Conservation (phyloP, 345 rosid genomes). For the Boechera divaricarpa region DNA sequence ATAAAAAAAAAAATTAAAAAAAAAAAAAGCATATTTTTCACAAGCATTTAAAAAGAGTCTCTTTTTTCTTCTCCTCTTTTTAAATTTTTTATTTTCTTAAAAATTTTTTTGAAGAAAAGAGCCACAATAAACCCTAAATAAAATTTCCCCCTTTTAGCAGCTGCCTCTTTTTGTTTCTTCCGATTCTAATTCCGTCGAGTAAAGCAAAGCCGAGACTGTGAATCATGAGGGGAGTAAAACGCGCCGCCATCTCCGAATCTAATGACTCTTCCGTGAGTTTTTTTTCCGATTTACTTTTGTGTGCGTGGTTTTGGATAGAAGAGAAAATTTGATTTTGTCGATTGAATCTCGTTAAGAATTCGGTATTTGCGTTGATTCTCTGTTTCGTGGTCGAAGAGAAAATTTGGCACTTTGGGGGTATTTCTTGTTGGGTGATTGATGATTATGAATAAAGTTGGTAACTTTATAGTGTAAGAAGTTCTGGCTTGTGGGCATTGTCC, state of each 20-base stretch:
- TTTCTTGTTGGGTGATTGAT: not conserved
- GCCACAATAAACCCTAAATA: constrained; percentile 52
- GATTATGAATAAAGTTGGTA: constrained; percentile 19
- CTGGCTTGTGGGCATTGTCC: constrained; percentile 21
- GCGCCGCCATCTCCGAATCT: constrained; percentile 62
- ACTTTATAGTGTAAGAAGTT: constrained; percentile 1
- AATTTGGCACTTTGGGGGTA: not conserved
- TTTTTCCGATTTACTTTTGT: not conserved
- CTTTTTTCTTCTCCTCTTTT: constrained; percentile 8
- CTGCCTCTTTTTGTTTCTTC: constrained; percentile 9
- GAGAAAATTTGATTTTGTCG: too few species aligned
- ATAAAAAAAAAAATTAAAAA: too few species aligned
- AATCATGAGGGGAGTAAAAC: constrained; percentile 75
- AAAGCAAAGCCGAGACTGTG: constrained; percentile 11
- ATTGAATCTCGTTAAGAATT: constrained; percentile 33
- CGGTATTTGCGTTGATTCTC: constrained; percentile 15
- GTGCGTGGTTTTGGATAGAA: not conserved
- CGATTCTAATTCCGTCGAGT: constrained; percentile 27
- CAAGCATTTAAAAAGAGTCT: constrained; percentile 19
- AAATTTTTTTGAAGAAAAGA: constrained; percentile 11
- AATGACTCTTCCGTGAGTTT: constrained; percentile 68
- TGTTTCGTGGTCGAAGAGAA: not conserved
- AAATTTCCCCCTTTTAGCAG: constrained; percentile 15
- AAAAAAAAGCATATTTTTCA: too few species aligned
- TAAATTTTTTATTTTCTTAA: constrained; percentile 6